Conservation (phyloP, 768 basidiomycete species). For the Lactarius hatsudake region DNA sequence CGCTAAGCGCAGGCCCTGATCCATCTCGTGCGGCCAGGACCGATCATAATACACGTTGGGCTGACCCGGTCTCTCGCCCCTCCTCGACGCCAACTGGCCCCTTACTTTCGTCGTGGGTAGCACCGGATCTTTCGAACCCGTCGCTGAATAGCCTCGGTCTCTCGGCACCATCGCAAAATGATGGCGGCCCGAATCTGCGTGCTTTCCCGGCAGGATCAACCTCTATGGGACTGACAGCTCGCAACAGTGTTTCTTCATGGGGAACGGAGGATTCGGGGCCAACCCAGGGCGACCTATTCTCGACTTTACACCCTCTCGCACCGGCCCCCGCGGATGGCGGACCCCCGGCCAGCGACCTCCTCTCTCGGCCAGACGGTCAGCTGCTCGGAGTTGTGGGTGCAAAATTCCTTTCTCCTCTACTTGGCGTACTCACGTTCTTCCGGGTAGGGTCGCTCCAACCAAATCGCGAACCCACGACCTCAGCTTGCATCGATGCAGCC, state of each 20-base stretch:
- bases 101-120: constrained; percentile 13
- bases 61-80: constrained; percentile 4
- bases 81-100: constrained; percentile 22
- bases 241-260: constrained; percentile 22
- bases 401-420: not conserved
- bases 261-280: constrained; percentile 12
- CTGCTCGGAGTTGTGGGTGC: constrained; percentile 22
- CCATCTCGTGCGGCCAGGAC: not conserved
- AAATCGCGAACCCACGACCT: constrained; percentile 20
- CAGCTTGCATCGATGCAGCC: not conserved
- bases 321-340: constrained; percentile 12
- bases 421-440: not conserved
- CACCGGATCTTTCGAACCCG: constrained; percentile 16
- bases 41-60: not conserved
- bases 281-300: constrained; percentile 9
- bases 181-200: not conserved
- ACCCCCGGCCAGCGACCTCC: constrained; percentile 3
- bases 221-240: not conserved
- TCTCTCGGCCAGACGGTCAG: constrained; percentile 15
- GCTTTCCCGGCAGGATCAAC: not conserved
- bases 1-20: not conserved
- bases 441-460: constrained; percentile 12
- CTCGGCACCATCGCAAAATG: constrained; percentile 9
- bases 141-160: constrained; percentile 25
- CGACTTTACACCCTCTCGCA: constrained; percentile 7